These are phyloP conservation scores for Neobulgaria alba DNA, from an alignment of 2,329 filamentous ascomycete genomes.

Conservation along the genomic window DNA sequence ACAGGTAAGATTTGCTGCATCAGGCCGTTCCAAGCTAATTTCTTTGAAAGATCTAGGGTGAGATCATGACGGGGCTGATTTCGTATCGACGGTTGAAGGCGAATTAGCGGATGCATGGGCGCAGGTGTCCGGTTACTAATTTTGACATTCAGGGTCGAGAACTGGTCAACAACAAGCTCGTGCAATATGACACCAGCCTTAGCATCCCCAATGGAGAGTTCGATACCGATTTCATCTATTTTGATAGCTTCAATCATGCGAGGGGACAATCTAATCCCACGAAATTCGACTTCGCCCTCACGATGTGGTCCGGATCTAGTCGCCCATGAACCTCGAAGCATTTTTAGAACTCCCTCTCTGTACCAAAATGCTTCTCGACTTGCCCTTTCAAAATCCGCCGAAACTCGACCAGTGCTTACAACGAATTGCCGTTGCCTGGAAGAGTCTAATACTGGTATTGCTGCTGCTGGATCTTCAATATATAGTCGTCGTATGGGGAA, in stretches of 20 bases:
- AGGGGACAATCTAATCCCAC: conserved; percentile 62
- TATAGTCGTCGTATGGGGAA: conserved; percentile 69
- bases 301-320: conserved; percentile 39
- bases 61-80: conserved; percentile 54
- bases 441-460: conserved; percentile 73
- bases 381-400: conserved; percentile 69
- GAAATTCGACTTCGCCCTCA: conserved; percentile 66
- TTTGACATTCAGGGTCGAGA: conserved; percentile 60
- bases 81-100: conserved; percentile 68
- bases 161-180: conserved; percentile 45
- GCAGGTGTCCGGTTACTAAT: conserved; percentile 65
- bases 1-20: conserved; percentile 65
- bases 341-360: conserved; percentile 68
- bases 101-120: conserved; percentile 62
- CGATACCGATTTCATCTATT: conserved; percentile 67
- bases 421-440: conserved; percentile 87
- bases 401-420: conserved; percentile 70
- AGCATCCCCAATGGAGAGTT: conserved; percentile 43
- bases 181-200: conserved; percentile 15
- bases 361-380: conserved; percentile 88
- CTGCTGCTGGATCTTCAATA: conserved; percentile 65
- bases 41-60: conserved; percentile 73
- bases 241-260: conserved; percentile 79
- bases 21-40: conserved; percentile 77
- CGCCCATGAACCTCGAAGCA: conserved; percentile 64